Evolutionary conservation across 2,329 filamentous ascomycete genomes (phyloP), one percentile per base, ranked within the genome.

Genomic region (Venturia asperata): DNA sequence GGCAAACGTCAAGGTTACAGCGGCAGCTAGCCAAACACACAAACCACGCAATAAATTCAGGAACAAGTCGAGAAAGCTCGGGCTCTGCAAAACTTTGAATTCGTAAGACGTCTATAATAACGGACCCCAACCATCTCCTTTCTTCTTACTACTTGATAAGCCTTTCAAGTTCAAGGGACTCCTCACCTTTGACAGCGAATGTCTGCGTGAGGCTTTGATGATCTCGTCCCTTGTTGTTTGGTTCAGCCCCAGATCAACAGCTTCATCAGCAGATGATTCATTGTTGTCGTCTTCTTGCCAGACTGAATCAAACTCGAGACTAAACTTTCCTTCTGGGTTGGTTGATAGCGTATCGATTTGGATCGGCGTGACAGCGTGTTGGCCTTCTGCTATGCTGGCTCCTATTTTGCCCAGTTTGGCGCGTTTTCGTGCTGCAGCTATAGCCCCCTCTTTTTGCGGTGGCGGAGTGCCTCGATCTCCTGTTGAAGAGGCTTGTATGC

Each of bases 361-460:
- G 11, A 43, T 27, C 3, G 21, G 39, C 5, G 21, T 27, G 37
- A 61, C 60, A 9, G 60, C n/a, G 37, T 61, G 60, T 9, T 27
- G 37, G 10, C 39, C 60, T 10, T 42, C 39, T 19, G n/a, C 34
- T 27, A 61, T 61, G 7, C 42, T 61, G 17, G 30, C 37, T 2
- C 60, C 42, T 21, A 43, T 42, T 45, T 61, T 13, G 15, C n/a
- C 27, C n/a, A 45, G n/a, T n/a, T 61, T 61, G 17, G 60, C 30
- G 15, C 37, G 60, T 21, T n/a, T 24, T 43, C 60, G 15, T 11
- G 60, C 60, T 17, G 60, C 60, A 15, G 6, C 45, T 19, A 61
- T 42, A n/a, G 60, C 60, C 6, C 60, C 60, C 30, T 61, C 60
- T 34, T 41, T 24, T 19, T 24, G 27, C 17, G 52, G 27, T 10